These are phyloP conservation scores for Sordariomycetes sp. DNA, from an alignment of 2,329 filamentous ascomycete genomes.

Conservation along the genomic window DNA sequence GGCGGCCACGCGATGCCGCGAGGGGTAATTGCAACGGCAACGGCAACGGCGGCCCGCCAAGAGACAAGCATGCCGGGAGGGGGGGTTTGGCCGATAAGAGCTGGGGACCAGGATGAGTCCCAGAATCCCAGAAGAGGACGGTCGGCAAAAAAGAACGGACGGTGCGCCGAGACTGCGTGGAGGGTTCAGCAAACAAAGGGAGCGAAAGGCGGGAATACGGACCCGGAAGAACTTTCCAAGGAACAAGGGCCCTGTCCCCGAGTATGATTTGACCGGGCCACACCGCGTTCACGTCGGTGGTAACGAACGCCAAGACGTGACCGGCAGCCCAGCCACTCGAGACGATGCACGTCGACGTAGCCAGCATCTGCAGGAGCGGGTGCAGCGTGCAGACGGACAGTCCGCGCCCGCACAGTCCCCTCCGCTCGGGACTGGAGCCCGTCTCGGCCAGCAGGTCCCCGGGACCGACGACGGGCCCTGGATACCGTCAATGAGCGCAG, in stretches of 20 bases:
- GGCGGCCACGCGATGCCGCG: background rate
- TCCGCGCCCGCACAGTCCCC: background rate
- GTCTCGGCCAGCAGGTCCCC: background rate
- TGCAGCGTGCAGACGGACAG: background rate
- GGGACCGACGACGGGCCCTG: background rate
- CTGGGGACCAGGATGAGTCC: background rate
- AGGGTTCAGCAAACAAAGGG: background rate
- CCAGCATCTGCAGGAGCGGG: background rate
- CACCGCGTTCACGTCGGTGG: constrained; percentile 1
- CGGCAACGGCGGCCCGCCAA: background rate
- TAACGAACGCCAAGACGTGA: background rate
- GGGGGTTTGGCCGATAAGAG: background rate
- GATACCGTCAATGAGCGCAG: background rate
- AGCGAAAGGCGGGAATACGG: background rate
- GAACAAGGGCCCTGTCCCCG: background rate
- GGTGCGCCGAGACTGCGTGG: background rate
- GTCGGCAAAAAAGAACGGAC: background rate
- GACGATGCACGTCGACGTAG: background rate
- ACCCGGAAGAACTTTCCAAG: background rate
- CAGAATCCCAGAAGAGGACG: background rate
- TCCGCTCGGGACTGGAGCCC: background rate
- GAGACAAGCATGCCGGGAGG: background rate
- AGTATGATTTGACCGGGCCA: background rate
- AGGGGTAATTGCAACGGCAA: background rate
- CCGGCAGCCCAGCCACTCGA: background rate